phyloP scores from a whole-genome alignment of 352 stramenopile species.

The Pythium aristosporum region DNA sequence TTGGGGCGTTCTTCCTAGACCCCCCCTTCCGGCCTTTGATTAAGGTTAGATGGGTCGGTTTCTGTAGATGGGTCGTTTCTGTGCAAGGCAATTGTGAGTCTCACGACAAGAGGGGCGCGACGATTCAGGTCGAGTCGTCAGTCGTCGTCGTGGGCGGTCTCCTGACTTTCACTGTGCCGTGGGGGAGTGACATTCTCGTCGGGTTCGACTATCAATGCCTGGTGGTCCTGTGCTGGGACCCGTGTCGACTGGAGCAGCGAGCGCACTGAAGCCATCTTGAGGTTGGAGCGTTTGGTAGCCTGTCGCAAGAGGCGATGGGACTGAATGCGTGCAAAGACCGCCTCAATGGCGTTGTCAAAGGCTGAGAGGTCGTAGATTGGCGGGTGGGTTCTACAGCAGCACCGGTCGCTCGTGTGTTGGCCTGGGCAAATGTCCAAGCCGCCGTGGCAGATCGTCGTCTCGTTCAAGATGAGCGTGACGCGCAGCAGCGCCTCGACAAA shows the following conservation, averaged over 20 bases:
- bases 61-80: too few relatives aligned
- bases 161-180: not conserved
- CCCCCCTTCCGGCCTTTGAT: not conserved
- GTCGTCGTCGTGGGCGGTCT: not conserved
- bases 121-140: slow-evolving; percentile 15
- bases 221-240: not conserved
- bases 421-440: slow-evolving; percentile 52
- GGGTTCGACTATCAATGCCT: not conserved
- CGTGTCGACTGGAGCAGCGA: slow-evolving; percentile 3
- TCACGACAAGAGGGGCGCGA: not conserved
- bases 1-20: not conserved
- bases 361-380: slow-evolving; percentile 39
- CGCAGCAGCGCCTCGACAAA: slow-evolving; percentile 57
- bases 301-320: slow-evolving; percentile 25
- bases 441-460: slow-evolving; percentile 49
- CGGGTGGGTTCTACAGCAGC: slow-evolving; percentile 30
- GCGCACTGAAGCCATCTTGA: slow-evolving; percentile 35
- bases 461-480: slow-evolving; percentile 44
- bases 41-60: too few relatives aligned
- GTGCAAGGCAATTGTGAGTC: not conserved
- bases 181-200: not conserved
- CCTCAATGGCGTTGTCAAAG: slow-evolving; percentile 45
- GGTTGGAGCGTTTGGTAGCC: slow-evolving; percentile 25
- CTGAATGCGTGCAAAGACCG: slow-evolving; percentile 44
- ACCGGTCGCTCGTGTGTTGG: slow-evolving; percentile 48